A percentile compares a stretch with the other conserved stretches of the same genome.
These are phyloP conservation scores for Zymoseptoria pseudotritici DNA, from an alignment of 2,329 filamentous ascomycete genomes.

Conservation along the genomic window DNA sequence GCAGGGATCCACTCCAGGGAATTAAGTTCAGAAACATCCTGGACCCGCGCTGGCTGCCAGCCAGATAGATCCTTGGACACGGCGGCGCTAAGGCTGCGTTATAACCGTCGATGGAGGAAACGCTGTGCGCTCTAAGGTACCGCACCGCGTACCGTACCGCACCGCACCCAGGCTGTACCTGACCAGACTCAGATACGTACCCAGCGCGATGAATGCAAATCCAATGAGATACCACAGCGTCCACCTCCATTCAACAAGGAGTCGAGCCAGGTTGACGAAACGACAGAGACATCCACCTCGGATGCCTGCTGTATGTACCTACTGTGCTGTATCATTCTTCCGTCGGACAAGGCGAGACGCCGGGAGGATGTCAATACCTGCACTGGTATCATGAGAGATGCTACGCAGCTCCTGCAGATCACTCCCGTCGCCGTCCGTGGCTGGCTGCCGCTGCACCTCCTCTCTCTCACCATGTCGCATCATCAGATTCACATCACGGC, in stretches of 20 bases:
- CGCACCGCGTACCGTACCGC: neutral
- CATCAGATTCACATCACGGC: neutral
- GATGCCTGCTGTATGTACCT: neutral
- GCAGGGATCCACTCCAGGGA: neutral
- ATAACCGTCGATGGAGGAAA: neutral
- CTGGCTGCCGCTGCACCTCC: neutral
- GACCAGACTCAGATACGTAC: neutral
- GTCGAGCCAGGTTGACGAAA: neutral
- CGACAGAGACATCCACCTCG: neutral
- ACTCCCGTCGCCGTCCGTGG: neutral
- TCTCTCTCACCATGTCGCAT: neutral
- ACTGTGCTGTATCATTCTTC: neutral
- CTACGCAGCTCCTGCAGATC: neutral
- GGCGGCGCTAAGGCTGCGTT: neutral
- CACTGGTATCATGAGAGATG: neutral
- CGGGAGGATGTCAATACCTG: neutral
- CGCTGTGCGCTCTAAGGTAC: neutral
- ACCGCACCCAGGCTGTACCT: neutral
- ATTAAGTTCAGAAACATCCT: neutral
- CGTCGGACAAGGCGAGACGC: neutral
- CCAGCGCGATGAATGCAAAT: neutral
- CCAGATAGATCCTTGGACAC: neutral
- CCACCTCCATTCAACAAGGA: neutral
- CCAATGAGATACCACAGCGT: neutral
- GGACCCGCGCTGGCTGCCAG: neutral